These are phyloP conservation scores for Priceomyces castillae DNA, from an alignment of 805 yeast genomes.

Conservation along the genomic window DNA sequence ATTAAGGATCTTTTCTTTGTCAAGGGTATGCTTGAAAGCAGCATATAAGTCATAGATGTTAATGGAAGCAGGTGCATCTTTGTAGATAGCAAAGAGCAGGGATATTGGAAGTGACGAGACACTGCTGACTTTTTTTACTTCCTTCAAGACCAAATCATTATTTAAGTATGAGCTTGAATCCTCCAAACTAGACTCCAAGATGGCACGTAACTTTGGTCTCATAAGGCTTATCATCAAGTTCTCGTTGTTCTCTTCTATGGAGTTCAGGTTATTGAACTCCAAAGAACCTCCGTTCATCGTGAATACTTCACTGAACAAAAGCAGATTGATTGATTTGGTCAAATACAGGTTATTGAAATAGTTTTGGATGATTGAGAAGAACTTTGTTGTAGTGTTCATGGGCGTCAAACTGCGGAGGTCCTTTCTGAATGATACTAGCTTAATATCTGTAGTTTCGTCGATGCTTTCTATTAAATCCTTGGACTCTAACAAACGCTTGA, in stretches of 20 bases:
- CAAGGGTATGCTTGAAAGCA: conserved; percentile 55
- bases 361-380: not conserved
- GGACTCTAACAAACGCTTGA: conserved; percentile 3
- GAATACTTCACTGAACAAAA: conserved; percentile 32
- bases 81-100: conserved; percentile 62
- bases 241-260: conserved; percentile 38
- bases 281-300: conserved; percentile 26
- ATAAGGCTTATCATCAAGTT: conserved; percentile 37
- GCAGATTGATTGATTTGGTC: conserved; percentile 18
- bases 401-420: not conserved
- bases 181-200: conserved; percentile 30
- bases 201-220: conserved; percentile 34
- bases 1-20: conserved; percentile 19
- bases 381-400: not conserved
- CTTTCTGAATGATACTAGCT: conserved; percentile 1
- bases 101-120: conserved; percentile 46
- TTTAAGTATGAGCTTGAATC: conserved; percentile 24
- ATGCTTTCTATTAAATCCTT: not conserved
- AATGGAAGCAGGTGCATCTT: conserved; percentile 72
- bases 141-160: conserved; percentile 13
- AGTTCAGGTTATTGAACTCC: conserved; percentile 27
- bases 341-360: conserved; percentile 3
- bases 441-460: conserved; percentile 1
- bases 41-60: conserved; percentile 66
- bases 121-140: conserved; percentile 1